These are phyloP conservation scores for Piper betle DNA, from an alignment of 164 flowering plant species.

Conservation along the genomic window DNA sequence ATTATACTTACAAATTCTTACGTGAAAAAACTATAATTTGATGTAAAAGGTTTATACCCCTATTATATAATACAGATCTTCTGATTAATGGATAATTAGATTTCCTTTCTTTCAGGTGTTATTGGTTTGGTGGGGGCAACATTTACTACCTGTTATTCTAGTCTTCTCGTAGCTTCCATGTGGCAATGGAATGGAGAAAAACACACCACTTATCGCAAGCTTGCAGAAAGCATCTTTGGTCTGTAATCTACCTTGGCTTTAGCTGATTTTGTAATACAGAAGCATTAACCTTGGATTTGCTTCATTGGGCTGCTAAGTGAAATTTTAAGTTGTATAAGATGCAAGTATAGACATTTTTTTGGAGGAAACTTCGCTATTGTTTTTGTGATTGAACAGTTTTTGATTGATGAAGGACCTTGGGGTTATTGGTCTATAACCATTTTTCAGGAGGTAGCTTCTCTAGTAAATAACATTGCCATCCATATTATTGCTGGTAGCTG, in stretches of 20 bases:
- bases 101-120: conserved; percentile 40
- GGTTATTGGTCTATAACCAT: conserved; percentile 47
- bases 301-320: no score
- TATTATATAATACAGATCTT: no score
- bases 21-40: no score
- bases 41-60: no score
- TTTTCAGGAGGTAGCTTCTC: conserved; percentile 56
- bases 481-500: conserved; percentile 63
- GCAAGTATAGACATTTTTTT: not conserved
- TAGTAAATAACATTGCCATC: conserved; percentile 57
- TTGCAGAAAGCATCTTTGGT: conserved; percentile 47
- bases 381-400: conserved; percentile 3
- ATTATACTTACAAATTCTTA: no score
- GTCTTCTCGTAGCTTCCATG: conserved; percentile 37
- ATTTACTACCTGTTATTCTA: conserved; percentile 49
- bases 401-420: conserved; percentile 35
- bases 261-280: no score
- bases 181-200: conserved; percentile 54
- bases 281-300: no score
- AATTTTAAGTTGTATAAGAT: not conserved
- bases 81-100: no score
- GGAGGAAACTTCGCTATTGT: not conserved
- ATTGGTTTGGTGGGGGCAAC: conserved; percentile 38
- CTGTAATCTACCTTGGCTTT: no score
- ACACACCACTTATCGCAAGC: conserved; percentile 38